Evolutionary conservation across 805 yeast genomes (phyloP).

Genomic region (Sungouiozyma ichnusensis): DNA sequence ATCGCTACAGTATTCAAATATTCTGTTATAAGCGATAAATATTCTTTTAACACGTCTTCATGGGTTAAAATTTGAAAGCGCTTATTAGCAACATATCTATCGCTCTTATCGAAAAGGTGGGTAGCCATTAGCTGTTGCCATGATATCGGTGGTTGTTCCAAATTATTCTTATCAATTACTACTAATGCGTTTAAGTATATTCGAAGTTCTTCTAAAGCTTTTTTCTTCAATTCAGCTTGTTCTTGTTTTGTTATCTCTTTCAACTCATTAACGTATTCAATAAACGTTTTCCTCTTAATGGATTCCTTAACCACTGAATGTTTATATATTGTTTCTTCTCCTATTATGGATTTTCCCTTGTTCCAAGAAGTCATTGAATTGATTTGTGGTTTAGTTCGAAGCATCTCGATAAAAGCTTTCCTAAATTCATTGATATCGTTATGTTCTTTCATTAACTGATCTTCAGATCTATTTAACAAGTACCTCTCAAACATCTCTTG

Average conservation of each 20-base stretch:
- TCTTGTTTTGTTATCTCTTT: constrained; percentile 20
- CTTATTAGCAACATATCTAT: constrained; percentile 48
- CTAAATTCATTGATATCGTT: constrained; percentile 46
- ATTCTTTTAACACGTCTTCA: constrained; percentile 47
- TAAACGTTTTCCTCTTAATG: constrained; percentile 45
- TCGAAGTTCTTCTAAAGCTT: constrained; percentile 44
- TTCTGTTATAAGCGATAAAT: constrained; percentile 23
- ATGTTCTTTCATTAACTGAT: constrained; percentile 43
- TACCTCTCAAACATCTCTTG: constrained; percentile 56
- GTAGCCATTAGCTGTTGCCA: constrained; percentile 18
- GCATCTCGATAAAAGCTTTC: constrained; percentile 39
- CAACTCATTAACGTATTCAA: constrained; percentile 37
- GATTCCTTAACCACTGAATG: constrained; percentile 49
- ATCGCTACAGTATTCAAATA: constrained; percentile 17
- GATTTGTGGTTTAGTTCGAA: constrained; percentile 36
- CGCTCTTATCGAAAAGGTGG: constrained; percentile 32
- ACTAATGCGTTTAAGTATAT: constrained; percentile 36
- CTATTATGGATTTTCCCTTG: constrained; percentile 40
- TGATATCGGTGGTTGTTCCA: constrained; percentile 8
- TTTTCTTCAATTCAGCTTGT: constrained; percentile 27
- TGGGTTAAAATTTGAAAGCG: constrained; percentile 43
- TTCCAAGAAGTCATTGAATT: constrained; percentile 55
- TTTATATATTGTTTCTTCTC: constrained; percentile 56
- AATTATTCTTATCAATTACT: constrained; percentile 11
- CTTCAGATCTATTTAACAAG: constrained; percentile 38